Base-by-base conservation (phyloP, 2,329 filamentous ascomycete species). In the Botrytis pseudocinerea region DNA sequence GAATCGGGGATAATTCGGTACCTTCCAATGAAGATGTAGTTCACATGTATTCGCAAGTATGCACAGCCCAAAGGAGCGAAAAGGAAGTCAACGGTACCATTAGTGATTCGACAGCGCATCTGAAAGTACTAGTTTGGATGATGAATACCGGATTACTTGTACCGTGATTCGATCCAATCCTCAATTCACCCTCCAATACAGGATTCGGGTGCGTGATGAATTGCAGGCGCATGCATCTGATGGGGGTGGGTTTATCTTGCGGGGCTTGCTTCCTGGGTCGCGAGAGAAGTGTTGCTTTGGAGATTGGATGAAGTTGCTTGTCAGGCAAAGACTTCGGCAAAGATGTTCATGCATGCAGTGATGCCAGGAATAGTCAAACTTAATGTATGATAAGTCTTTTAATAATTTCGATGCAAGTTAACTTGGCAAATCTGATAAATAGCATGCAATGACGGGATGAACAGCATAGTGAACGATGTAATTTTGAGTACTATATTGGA, bases 31-130 rank as follows among this genome's bases (percentile, higher is more conserved):
- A 42, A n/a, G n/a, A 69, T 32, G 10, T 14, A 42, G 22, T 3
- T 2, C 65, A 57, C 54, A 32, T 42, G 35, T 57, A 32, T 42
- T 32, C 18, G n/a, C 54, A 42, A 69, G n/a, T 42, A 42, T 59
- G 35, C 42, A 25, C 48, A 57, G 32, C 65, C 65, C 65, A 69
- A 69, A 69, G 1, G n/a, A 42, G 48, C 48, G 28, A 57, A 32
- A 57, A 20, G 25, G 48, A 25, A 42, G 48, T 54, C 48, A 6
- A 22, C 40, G 25, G 35, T 25, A 57, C 38, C 16, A n/a, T 57
- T n/a, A 42, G 65, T 57, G n/a, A 57, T 57, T 69, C 48, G 65
- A 57, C 65, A 69, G 40, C 65, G 44, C 46, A 69, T 57, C n/a
- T 42, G n/a, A 35, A 57, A 14, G n/a, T 32, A 25, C 65, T 38